Percentiles rank a stretch among this genome's conserved stretches.
phyloP scores from a whole-genome alignment of 495 filamentous ascomycete species.

The Hypoxylon perforatum region DNA sequence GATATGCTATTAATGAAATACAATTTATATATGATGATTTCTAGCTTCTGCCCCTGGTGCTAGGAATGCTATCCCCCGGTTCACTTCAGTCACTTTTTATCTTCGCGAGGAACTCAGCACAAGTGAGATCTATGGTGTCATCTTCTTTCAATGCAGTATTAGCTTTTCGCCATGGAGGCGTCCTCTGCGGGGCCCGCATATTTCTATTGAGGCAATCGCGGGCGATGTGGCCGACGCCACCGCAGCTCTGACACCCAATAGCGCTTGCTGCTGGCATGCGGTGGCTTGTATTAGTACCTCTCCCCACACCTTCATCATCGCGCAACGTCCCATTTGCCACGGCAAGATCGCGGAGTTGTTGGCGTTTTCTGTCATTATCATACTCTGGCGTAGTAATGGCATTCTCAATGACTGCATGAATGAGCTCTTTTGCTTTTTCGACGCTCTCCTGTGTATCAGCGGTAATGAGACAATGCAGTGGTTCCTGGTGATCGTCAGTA shows the following conservation, averaged over 20 bases:
- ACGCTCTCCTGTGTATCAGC: conserved; percentile 85
- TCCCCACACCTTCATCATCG: conserved; percentile 68
- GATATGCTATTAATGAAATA: too few relatives aligned
- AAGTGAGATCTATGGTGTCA: background rate
- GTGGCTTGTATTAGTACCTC: background rate
- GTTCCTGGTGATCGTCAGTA: conserved; percentile 86
- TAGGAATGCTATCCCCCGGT: too few relatives aligned
- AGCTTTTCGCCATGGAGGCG: background rate
- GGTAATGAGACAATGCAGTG: conserved; percentile 85
- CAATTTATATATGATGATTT: too few relatives aligned
- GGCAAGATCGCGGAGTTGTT: conserved; percentile 83
- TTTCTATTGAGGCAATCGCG: conserved; percentile 34
- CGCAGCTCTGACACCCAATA: background rate
- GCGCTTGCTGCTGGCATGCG: background rate
- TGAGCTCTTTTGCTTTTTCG: conserved; percentile 81
- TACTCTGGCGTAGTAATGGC: conserved; percentile 84
- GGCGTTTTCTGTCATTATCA: conserved; percentile 82
- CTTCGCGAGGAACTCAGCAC: background rate
- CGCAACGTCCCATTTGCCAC: conserved; percentile 84
- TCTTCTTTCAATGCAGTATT: background rate
- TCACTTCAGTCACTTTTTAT: background rate
- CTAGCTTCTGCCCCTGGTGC: too few relatives aligned
- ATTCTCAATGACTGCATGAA: conserved; percentile 72
- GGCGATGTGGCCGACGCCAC: conserved; percentile 55
- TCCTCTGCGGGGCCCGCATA: background rate